These are phyloP conservation scores for Cyberlindnera americana DNA, from an alignment of 805 yeast genomes.

Conservation along the genomic window DNA sequence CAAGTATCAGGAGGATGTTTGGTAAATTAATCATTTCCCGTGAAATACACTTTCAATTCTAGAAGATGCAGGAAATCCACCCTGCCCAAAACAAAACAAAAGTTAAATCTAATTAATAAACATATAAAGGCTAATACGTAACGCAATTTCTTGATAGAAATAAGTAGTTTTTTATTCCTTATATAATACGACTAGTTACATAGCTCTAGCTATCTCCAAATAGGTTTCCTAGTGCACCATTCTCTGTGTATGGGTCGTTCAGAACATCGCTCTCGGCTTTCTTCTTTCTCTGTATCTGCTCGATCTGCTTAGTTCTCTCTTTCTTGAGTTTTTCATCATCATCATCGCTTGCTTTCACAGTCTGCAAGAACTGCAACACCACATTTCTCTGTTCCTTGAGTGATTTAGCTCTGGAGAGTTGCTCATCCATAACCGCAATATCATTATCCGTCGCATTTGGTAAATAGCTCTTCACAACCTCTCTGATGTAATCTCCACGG, in stretches of 20 bases:
- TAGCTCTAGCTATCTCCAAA: conserved; percentile 39
- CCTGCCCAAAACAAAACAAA: neutral
- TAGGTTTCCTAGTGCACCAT: conserved; percentile 58
- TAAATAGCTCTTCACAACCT: conserved; percentile 49
- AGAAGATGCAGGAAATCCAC: neutral
- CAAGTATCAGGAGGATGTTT: conserved; percentile 95
- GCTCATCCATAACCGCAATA: conserved; percentile 58
- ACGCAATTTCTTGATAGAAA: neutral
- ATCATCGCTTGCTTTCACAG: conserved; percentile 48
- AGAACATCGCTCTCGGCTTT: conserved; percentile 48
- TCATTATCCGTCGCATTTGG: conserved; percentile 54
- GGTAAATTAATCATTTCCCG: conserved; percentile 47
- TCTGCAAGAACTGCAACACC: conserved; percentile 69
- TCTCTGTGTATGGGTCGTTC: conserved; percentile 71
- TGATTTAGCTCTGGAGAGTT: conserved; percentile 60
- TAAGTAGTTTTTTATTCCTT: neutral
- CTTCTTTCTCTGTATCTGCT: conserved; percentile 47
- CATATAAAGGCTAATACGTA: neutral
- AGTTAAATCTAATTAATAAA: neutral
- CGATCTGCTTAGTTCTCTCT: conserved; percentile 52
- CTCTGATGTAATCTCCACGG: conserved; percentile 66
- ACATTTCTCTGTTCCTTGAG: conserved; percentile 78
- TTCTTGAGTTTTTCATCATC: conserved; percentile 42
- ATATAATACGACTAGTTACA: neutral
- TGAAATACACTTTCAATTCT: neutral